Conservation (phyloP, 192 early-diverging fungal genomes). For the Phlyctochytrium bullatum region DNA sequence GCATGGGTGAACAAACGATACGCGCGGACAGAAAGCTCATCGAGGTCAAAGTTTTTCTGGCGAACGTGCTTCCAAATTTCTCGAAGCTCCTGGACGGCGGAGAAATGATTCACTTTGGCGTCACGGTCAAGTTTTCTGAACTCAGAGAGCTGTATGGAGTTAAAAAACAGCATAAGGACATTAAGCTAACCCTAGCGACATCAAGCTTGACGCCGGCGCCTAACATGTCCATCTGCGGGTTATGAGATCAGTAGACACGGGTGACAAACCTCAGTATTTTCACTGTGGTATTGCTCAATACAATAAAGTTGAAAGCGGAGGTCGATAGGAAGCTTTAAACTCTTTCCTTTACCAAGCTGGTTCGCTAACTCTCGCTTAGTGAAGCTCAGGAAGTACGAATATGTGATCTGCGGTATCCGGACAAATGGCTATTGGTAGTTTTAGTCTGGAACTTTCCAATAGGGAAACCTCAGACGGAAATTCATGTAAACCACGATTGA, state of each 20-base stretch:
- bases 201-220: slow-evolving; percentile 8
- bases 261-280: neutral
- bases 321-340: neutral
- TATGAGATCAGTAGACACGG: neutral
- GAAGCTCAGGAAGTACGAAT: neutral
- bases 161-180: neutral
- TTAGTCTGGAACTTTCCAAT: neutral
- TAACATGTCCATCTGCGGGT: neutral
- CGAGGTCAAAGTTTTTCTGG: slow-evolving; percentile 5
- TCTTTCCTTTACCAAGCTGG: neutral
- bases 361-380: neutral
- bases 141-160: slow-evolving; percentile 5
- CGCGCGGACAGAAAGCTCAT: slow-evolving; percentile 3
- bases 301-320: slow-evolving; percentile 17
- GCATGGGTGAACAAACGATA: slow-evolving; percentile 4
- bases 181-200: slow-evolving; percentile 3
- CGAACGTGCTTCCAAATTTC: slow-evolving; percentile 11
- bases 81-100: slow-evolving; percentile 8
- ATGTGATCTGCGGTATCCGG: neutral
- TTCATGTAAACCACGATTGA: neutral
- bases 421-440: neutral
- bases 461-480: neutral
- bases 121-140: slow-evolving; percentile 11
- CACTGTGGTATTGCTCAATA: slow-evolving; percentile 2
- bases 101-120: slow-evolving; percentile 17